Percentiles rank a stretch among this genome's conserved stretches.
phyloP scores from a whole-genome alignment of 2,329 filamentous ascomycete species.

The Xylariomycetidae sp. region DNA sequence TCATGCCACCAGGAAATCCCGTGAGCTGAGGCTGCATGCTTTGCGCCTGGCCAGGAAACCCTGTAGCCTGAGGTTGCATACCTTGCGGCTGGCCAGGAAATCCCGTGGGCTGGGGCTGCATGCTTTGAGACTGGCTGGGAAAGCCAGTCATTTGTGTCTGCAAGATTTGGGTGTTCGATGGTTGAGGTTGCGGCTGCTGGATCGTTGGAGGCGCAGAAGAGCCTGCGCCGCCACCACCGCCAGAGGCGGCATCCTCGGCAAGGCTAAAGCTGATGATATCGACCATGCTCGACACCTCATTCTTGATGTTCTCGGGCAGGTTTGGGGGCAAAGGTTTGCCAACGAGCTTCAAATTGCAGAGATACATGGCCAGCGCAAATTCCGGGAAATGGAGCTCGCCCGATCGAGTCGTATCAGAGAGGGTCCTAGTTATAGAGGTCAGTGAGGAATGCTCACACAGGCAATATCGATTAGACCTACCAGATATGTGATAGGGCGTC shows the following conservation, averaged over 20 bases:
- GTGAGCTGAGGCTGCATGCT: slow-evolving; percentile 63
- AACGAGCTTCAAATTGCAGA: slow-evolving; percentile 89
- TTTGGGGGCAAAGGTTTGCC: slow-evolving; percentile 70
- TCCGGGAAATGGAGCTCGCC: slow-evolving; percentile 96
- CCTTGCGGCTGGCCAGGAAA: slow-evolving; percentile 55
- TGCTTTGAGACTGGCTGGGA: slow-evolving; percentile 44
- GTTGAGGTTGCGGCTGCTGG: slow-evolving; percentile 67
- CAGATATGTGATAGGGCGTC: slow-evolving; percentile 89
- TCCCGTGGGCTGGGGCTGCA: slow-evolving; percentile 66
- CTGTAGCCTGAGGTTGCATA: slow-evolving; percentile 63
- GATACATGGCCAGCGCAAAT: slow-evolving; percentile 96
- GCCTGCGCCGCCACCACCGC: slow-evolving; percentile 56
- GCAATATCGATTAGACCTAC: slow-evolving; percentile 39
- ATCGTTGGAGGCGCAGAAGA: slow-evolving; percentile 50
- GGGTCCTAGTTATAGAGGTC: slow-evolving; percentile 55
- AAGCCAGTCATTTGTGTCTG: slow-evolving; percentile 65
- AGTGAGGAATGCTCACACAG: slow-evolving; percentile 13
- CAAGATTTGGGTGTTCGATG: slow-evolving; percentile 62
- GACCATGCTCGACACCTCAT: slow-evolving; percentile 98
- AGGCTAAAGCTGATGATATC: slow-evolving; percentile 97
- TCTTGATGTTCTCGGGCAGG: slow-evolving; percentile 82
- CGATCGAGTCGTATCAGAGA: slow-evolving; percentile 93
- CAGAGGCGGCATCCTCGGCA: slow-evolving; percentile 61
- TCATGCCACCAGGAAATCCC: slow-evolving; percentile 56
- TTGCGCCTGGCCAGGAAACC: slow-evolving; percentile 51